phyloP scores from a whole-genome alignment of 208 protist species.

The Leishmania arabica region DNA sequence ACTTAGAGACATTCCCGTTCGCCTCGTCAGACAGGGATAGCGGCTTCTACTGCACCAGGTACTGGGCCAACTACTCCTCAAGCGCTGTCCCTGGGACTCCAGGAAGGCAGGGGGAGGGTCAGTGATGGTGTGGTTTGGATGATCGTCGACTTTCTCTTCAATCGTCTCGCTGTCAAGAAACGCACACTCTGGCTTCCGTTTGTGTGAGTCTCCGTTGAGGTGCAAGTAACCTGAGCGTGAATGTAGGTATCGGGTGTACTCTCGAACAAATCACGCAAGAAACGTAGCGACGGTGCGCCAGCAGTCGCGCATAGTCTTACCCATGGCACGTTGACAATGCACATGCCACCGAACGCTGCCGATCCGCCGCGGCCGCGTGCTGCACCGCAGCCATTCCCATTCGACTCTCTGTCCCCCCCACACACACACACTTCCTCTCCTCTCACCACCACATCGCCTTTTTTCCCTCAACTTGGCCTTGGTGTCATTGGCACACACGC shows the following conservation, averaged over 20 bases:
- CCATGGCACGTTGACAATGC: background rate
- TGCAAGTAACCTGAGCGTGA: background rate
- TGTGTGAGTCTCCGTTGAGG: background rate
- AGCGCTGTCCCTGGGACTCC: background rate
- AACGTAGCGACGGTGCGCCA: background rate
- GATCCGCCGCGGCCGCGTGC: background rate
- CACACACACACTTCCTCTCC: background rate
- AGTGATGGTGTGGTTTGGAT: background rate
- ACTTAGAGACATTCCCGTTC: constrained; percentile 9
- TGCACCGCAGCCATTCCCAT: no score
- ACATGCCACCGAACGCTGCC: background rate
- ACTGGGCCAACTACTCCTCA: background rate
- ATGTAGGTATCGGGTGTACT: background rate
- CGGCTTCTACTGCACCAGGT: constrained; percentile 23
- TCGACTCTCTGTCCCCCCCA: background rate
- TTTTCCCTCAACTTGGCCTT: background rate
- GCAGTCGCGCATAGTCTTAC: background rate
- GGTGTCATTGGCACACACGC: background rate
- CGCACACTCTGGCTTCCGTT: background rate
- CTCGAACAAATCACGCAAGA: background rate
- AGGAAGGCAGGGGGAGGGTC: background rate
- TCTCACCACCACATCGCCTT: background rate
- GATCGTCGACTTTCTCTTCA: background rate
- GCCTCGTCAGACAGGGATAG: background rate
- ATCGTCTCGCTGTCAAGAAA: background rate